These are phyloP conservation scores for Colletotrichum ledebouriae DNA, from an alignment of 2,329 filamentous ascomycete genomes.

Conservation along the genomic window DNA sequence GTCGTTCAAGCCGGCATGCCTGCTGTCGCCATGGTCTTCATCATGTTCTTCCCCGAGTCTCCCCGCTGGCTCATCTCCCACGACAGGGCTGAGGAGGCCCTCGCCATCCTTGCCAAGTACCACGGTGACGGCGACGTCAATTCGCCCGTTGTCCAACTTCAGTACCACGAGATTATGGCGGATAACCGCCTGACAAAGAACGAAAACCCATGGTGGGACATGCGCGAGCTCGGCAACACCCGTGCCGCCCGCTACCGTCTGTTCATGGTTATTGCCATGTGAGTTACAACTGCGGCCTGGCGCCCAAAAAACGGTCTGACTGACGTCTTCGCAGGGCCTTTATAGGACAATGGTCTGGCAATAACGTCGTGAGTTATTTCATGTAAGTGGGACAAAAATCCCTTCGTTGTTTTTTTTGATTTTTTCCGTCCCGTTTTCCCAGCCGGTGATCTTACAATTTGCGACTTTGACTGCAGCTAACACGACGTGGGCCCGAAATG, in stretches of 20 bases:
- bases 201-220: conserved; percentile 73
- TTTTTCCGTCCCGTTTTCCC: too few species aligned
- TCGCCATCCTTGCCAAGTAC: conserved; percentile 69
- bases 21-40: conserved; percentile 67
- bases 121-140: conserved; percentile 69
- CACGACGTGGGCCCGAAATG: conserved; percentile 53
- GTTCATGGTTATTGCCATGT: conserved; percentile 64
- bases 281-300: neutral
- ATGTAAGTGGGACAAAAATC: conserved; percentile 44
- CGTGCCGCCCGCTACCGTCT: conserved; percentile 62
- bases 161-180: conserved; percentile 69
- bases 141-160: conserved; percentile 66
- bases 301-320: too few species aligned
- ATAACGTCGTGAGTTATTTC: conserved; percentile 59
- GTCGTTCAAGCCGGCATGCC: conserved; percentile 61
- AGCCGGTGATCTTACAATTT: neutral
- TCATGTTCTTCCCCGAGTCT: conserved; percentile 78
- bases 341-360: conserved; percentile 63
- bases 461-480: neutral
- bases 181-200: conserved; percentile 60
- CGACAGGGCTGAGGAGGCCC: conserved; percentile 68
- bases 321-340: conserved; percentile 50
- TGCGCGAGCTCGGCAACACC: conserved; percentile 65
- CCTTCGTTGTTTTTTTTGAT: too few species aligned
- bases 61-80: conserved; percentile 79